These are phyloP conservation scores for Geranomyces variabilis DNA, from an alignment of 192 early-diverging fungal genomes.

Conservation along the genomic window DNA sequence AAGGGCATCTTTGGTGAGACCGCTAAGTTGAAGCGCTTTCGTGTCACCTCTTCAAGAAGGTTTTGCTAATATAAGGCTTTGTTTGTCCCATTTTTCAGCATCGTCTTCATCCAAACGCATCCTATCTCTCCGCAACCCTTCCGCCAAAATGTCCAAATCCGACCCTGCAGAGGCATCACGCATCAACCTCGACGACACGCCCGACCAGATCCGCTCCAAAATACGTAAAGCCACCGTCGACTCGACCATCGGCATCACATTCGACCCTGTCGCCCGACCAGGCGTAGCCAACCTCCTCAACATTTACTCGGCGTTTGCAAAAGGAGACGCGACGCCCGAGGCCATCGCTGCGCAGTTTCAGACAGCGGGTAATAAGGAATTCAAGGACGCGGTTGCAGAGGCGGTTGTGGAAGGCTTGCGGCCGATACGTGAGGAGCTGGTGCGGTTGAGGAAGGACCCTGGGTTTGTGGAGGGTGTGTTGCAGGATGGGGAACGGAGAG, in stretches of 20 bases:
- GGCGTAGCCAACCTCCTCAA: constrained; percentile 81
- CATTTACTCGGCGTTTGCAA: constrained; percentile 66
- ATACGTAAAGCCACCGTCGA: constrained; percentile 77
- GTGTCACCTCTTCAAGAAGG: too few relatives aligned
- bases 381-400: constrained; percentile 78
- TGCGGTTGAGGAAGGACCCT: constrained; percentile 57
- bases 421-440: constrained; percentile 72
- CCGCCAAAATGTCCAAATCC: constrained; percentile 87
- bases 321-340: constrained; percentile 36
- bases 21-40: background rate
- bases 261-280: constrained; percentile 70
- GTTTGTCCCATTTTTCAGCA: background rate
- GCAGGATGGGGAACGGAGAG: constrained; percentile 65
- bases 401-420: constrained; percentile 59
- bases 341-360: constrained; percentile 55
- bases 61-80: too few relatives aligned
- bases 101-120: constrained; percentile 66
- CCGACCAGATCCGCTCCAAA: constrained; percentile 65
- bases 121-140: constrained; percentile 82
- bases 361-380: constrained; percentile 55
- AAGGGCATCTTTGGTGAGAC: constrained; percentile 58
- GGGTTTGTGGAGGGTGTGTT: constrained; percentile 69
- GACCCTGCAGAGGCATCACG: constrained; percentile 70
- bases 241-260: constrained; percentile 65
- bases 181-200: constrained; percentile 76